phyloP scores from a whole-genome alignment of 2,329 filamentous ascomycete species.

The Neocucurbitaria cava region DNA sequence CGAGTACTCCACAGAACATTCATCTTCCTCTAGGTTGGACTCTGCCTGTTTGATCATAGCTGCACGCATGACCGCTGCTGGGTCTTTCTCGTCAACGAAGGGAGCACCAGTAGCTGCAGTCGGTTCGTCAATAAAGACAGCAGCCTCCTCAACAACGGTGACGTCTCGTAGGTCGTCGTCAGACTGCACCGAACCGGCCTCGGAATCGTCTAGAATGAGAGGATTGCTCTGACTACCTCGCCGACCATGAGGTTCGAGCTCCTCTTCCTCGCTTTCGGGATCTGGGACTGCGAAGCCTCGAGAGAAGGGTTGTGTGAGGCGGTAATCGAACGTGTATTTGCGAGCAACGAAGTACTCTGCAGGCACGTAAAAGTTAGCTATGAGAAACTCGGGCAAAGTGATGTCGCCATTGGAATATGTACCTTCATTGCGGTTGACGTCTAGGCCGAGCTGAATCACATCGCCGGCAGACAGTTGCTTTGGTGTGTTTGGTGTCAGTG shows the following conservation, averaged over 20 bases:
- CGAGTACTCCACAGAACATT: neutral
- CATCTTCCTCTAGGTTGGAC: constrained; percentile 8
- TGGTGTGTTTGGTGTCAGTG: constrained; percentile 30
- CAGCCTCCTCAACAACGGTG: constrained; percentile 16
- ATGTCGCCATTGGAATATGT: constrained; percentile 10
- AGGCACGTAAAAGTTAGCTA: constrained; percentile 12
- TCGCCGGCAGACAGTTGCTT: constrained; percentile 40
- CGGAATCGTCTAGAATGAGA: constrained; percentile 39
- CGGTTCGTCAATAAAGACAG: constrained; percentile 3
- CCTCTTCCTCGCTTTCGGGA: constrained; percentile 39
- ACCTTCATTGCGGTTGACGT: constrained; percentile 46
- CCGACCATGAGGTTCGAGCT: constrained; percentile 14
- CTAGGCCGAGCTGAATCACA: constrained; percentile 44
- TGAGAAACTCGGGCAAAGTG: neutral
- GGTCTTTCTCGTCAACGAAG: constrained; percentile 1
- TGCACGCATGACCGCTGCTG: constrained; percentile 3
- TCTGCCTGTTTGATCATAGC: constrained; percentile 3
- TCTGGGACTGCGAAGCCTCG: constrained; percentile 44
- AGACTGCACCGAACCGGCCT: constrained; percentile 15
- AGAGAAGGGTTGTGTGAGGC: constrained; percentile 21
- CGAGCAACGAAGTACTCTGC: constrained; percentile 42
- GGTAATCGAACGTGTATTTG: constrained; percentile 39
- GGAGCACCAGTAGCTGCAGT: neutral
- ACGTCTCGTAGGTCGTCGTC: constrained; percentile 8
- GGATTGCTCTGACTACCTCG: constrained; percentile 38